Base-by-base conservation (phyloP, 768 basidiomycete species). In the Trametes gibbosa region DNA sequence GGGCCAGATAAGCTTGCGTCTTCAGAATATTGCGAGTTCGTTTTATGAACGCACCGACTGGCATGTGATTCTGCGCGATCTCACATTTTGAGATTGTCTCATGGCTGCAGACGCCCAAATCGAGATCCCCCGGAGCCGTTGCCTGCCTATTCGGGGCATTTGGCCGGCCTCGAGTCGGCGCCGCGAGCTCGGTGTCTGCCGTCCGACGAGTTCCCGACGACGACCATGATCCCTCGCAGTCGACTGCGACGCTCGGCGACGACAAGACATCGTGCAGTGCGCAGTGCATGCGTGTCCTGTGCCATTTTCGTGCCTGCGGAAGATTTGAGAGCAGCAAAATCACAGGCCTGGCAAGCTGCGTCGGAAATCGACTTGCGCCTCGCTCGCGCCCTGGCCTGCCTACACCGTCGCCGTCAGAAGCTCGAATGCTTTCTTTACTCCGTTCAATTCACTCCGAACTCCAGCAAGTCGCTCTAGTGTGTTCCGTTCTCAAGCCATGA, bases 11-110 rank as follows among this genome's bases (percentile, higher is more conserved):
- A 63, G 63, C 48, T 19, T n/a, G 55, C 39, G 47, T 32, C 47
- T 40, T 56, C 21, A n/a, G n/a, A n/a, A n/a, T n/a, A n/a, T n/a
- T n/a, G 21, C 25, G 46, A 2, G 46, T 39, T 37, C 55, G 34
- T 56, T 56, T 41, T 56, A 56, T 56, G 55, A 56, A 50, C 37
- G n/a, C 29, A 2, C 47, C 21, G n/a, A 7, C 0, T 19, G 6
- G 59, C 63, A 64, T 64, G 63, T 64, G 63, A 64, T 64, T 63
- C 42, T 23, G 19, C 16, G 0, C 23, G 40, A 54, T 60, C 47
- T 40, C 14, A 9, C 45, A 53, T 34, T 45, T 46, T 10, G 23
- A 42, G 53, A 50, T 52, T 35, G 43, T 54, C 59, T 45, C 53
- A 50, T 60, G 58, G 24, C 17, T 13, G 5, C 27, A 59, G 40